Percentiles rank a stretch among this genome's conserved stretches.
These are phyloP conservation scores for Agrocybe pediades DNA, from an alignment of 768 basidiomycete genomes.

Conservation along the genomic window DNA sequence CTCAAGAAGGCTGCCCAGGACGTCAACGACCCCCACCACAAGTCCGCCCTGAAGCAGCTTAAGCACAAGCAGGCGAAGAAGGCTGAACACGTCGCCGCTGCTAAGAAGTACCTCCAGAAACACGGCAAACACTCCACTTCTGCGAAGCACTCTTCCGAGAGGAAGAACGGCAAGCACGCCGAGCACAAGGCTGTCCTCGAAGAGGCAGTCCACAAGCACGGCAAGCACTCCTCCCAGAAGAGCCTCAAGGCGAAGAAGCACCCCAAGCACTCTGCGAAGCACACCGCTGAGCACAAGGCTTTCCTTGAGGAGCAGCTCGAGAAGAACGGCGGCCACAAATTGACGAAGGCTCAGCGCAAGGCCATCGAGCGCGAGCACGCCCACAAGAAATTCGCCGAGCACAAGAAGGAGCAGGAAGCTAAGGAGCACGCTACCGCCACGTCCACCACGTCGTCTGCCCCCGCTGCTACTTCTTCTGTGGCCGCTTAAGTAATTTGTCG, in stretches of 20 bases:
- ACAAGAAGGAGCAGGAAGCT: conserved; percentile 2
- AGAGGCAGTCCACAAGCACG: not conserved
- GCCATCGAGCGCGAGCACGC: not conserved
- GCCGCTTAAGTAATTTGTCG: not conserved
- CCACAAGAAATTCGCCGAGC: not conserved
- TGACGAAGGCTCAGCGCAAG: not conserved
- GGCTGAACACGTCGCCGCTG: not conserved
- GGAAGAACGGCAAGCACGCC: not conserved
- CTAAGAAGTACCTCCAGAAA: not conserved
- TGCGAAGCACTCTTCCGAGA: not conserved
- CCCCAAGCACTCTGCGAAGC: not conserved
- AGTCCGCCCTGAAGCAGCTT: not conserved
- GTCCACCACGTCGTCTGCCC: not conserved
- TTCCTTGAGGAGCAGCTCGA: not conserved
- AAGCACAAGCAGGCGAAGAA: not conserved
- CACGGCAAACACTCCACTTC: not conserved
- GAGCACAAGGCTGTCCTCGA: not conserved
- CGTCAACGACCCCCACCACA: conserved; percentile 5
- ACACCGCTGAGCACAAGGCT: not conserved
- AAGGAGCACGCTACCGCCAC: conserved; percentile 3
- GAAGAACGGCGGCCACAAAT: not conserved
- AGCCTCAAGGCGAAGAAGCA: conserved; percentile 2
- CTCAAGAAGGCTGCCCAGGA: conserved; percentile 6
- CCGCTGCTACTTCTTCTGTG: conserved; percentile 3
- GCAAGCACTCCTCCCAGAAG: not conserved